Percentiles rank a stretch among this genome's conserved stretches.
These are phyloP conservation scores for Parmales sp. DNA, from an alignment of 108 stramenopile genomes.

Conservation along the genomic window DNA sequence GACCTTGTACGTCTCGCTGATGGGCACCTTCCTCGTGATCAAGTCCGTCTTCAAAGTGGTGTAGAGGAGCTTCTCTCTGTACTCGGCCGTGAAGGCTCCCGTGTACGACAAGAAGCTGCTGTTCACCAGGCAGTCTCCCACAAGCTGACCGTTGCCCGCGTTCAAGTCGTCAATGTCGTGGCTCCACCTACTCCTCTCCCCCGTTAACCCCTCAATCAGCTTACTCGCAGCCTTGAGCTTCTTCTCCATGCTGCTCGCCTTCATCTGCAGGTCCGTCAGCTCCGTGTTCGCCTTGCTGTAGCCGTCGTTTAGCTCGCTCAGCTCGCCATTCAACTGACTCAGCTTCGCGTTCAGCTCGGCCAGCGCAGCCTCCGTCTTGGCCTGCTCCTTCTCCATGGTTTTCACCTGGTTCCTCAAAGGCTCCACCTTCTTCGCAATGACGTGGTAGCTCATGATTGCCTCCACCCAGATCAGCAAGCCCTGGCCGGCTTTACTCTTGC, in stretches of 20 bases:
- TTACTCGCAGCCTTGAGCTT: constrained; percentile 43
- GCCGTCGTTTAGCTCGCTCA: constrained; percentile 36
- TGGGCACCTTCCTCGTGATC: constrained; percentile 23
- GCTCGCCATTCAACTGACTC: constrained; percentile 27
- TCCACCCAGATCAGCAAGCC: constrained; percentile 51
- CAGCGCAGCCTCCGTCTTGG: constrained; percentile 41
- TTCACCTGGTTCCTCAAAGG: constrained; percentile 42
- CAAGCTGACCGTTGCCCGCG: constrained; percentile 26
- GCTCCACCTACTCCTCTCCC: constrained; percentile 50
- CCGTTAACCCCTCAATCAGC: constrained; percentile 48
- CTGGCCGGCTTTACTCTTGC: constrained; percentile 39
- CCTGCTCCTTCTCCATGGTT: constrained; percentile 50
- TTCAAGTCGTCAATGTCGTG: constrained; percentile 34
- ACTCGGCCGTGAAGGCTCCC: constrained; percentile 56
- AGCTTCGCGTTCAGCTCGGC: constrained; percentile 33
- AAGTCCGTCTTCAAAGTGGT: constrained; percentile 30
- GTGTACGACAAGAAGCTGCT: constrained; percentile 48
- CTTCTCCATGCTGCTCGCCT: constrained; percentile 55
- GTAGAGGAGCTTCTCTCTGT: constrained; percentile 28
- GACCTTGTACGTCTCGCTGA: constrained; percentile 39
- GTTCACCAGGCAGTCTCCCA: constrained; percentile 49
- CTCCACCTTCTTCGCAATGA: constrained; percentile 51
- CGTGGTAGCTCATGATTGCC: constrained; percentile 53
- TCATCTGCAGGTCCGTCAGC: constrained; percentile 40
- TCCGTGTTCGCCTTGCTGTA: constrained; percentile 34